Evolutionary conservation across 345 rosid genomes (phyloP).

Genomic region (Linum tenue): DNA sequence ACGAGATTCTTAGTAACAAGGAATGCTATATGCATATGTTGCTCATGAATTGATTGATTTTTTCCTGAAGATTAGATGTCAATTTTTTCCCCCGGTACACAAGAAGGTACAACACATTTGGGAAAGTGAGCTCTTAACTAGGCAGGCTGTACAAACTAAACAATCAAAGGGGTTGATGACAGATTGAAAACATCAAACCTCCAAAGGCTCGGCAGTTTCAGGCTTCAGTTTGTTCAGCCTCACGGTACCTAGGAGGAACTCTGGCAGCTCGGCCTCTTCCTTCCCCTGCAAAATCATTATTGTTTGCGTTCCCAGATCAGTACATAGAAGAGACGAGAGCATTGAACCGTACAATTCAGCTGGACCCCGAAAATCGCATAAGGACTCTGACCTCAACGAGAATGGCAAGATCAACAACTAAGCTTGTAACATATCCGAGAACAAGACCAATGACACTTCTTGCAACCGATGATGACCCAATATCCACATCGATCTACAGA

Average conservation of each 20-base stretch:
- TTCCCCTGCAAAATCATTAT: conserved; percentile 48
- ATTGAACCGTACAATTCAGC: background rate
- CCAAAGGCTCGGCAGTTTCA: conserved; percentile 58
- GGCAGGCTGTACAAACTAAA: too few relatives aligned
- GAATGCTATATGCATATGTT: too few relatives aligned
- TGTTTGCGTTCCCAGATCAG: background rate
- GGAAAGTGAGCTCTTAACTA: too few relatives aligned
- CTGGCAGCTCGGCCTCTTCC: conserved; percentile 79
- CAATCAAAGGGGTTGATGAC: too few relatives aligned
- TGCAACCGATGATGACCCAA: conserved; percentile 99
- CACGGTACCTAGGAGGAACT: conserved; percentile 87
- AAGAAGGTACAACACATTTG: too few relatives aligned
- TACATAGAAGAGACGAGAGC: background rate
- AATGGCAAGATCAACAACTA: conserved; percentile 91
- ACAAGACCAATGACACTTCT: conserved; percentile 84
- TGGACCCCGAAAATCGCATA: background rate
- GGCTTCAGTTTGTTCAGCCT: conserved; percentile 64
- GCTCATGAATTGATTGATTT: too few relatives aligned
- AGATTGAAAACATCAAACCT: conserved; percentile 23
- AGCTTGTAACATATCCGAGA: conserved; percentile 80
- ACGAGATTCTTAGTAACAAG: too few relatives aligned
- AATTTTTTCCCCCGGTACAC: too few relatives aligned
- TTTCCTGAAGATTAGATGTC: too few relatives aligned
- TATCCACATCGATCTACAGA: conserved; percentile 86
- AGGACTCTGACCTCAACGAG: conserved; percentile 64